phyloP scores from a whole-genome alignment of 176 grass and related monocot genomes.

The Carex parvula region DNA sequence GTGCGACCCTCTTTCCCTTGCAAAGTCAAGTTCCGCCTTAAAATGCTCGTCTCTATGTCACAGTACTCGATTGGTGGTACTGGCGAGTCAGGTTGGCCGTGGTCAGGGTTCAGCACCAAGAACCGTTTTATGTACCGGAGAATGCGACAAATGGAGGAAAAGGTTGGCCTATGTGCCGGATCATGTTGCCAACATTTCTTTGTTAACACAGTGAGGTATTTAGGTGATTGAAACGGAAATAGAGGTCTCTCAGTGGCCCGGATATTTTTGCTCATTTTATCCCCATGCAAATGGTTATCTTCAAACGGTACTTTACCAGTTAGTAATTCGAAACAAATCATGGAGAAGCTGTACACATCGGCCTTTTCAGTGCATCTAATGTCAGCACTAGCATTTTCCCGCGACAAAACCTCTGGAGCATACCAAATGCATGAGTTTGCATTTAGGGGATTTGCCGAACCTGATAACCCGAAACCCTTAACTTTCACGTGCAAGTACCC shows the following conservation, averaged over 20 bases:
- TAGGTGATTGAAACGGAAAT: slow-evolving; percentile 83
- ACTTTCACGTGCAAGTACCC: slow-evolving; percentile 78
- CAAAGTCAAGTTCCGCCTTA: slow-evolving; percentile 44
- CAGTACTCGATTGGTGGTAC: slow-evolving; percentile 52
- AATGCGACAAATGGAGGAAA: slow-evolving; percentile 71
- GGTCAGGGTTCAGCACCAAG: slow-evolving; percentile 71
- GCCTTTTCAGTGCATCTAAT: slow-evolving; percentile 65
- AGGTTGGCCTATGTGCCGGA: slow-evolving; percentile 62
- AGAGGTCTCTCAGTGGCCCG: slow-evolving; percentile 68
- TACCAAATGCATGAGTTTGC: slow-evolving; percentile 69
- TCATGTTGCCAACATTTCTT: slow-evolving; percentile 85
- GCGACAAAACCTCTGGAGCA: slow-evolving; percentile 69
- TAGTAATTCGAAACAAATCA: slow-evolving; percentile 95
- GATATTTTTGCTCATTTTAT: slow-evolving; percentile 96
- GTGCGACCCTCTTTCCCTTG: slow-evolving; percentile 24
- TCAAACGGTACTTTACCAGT: slow-evolving; percentile 94
- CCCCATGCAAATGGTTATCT: slow-evolving; percentile 87
- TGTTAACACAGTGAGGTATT: slow-evolving; percentile 63
- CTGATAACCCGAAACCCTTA: slow-evolving; percentile 39
- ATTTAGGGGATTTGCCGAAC: slow-evolving; percentile 28
- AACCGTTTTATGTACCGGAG: slow-evolving; percentile 85
- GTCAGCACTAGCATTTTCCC: slow-evolving; percentile 10
- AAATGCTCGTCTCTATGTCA: slow-evolving; percentile 61
- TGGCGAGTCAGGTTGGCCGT: slow-evolving; percentile 42
- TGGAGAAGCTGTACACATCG: slow-evolving; percentile 85